Conservation (phyloP, 345 rosid species). For the Citrus australasica region DNA sequence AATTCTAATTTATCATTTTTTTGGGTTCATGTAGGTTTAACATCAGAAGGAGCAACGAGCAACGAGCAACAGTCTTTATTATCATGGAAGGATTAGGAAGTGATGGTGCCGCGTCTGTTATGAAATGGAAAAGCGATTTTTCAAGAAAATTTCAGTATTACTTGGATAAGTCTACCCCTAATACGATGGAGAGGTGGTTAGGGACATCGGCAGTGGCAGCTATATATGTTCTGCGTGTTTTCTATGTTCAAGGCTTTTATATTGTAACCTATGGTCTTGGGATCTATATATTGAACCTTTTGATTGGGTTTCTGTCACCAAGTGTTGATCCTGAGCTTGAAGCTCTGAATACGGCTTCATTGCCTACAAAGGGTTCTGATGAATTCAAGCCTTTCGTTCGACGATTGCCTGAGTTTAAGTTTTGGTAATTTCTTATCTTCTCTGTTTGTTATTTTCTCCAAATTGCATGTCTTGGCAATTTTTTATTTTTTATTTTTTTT, state of each 20-base stretch:
- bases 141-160: constrained; percentile 45
- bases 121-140: constrained; percentile 43
- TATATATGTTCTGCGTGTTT: constrained; percentile 56
- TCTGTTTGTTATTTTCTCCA: background rate
- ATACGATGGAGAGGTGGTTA: constrained; percentile 48
- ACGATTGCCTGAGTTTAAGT: constrained; percentile 82
- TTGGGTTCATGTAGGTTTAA: constrained; percentile 4
- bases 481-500: background rate
- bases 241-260: constrained; percentile 57
- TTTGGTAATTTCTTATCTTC: constrained; percentile 47
- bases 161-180: constrained; percentile 49
- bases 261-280: constrained; percentile 63
- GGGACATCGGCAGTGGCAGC: constrained; percentile 48
- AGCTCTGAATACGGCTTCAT: constrained; percentile 46
- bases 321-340: constrained; percentile 78
- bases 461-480: background rate
- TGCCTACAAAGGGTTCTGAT: constrained; percentile 46
- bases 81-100: constrained; percentile 40
- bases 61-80: background rate
- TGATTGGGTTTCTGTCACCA: constrained; percentile 79
- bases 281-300: constrained; percentile 70
- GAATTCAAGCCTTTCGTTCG: constrained; percentile 76
- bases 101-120: constrained; percentile 27
- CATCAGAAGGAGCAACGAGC: background rate
- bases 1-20: background rate